A percentile compares a stretch with the other conserved stretches of the same genome.
Evolutionary conservation across 2,329 filamentous ascomycete species (phyloP).

Genomic region (Colletotrichum viniferum): DNA sequence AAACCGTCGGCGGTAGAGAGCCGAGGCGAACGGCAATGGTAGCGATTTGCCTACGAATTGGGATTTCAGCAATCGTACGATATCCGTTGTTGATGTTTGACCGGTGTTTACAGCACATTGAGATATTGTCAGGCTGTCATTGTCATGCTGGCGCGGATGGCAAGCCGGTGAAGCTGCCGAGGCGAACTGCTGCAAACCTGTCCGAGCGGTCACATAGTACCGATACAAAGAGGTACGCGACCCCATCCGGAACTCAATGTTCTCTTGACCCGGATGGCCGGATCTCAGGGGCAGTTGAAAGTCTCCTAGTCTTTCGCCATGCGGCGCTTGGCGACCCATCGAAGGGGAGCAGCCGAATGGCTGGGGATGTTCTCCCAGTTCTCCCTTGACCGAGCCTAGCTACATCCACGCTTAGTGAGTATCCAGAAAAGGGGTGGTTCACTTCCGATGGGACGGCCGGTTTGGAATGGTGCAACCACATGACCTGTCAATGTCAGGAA

Average conservation of each 20-base stretch:
- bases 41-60: background rate
- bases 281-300: conserved; percentile 21
- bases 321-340: conserved; percentile 20
- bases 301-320: conserved; percentile 21
- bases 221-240: conserved; percentile 11
- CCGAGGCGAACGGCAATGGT: background rate
- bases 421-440: conserved; percentile 17
- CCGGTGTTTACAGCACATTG: background rate
- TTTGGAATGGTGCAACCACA: conserved; percentile 19
- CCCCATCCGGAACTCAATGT: background rate
- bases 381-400: conserved; percentile 14
- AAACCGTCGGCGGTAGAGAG: background rate
- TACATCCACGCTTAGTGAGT: background rate
- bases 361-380: conserved; percentile 14
- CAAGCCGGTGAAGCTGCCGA: background rate
- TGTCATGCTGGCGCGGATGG: background rate
- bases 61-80: background rate
- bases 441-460: conserved; percentile 20
- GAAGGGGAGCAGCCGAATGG: conserved; percentile 25
- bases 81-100: background rate
- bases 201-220: background rate
- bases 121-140: background rate
- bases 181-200: background rate
- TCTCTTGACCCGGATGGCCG: conserved; percentile 21
- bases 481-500: conserved; percentile 23